Percentiles rank a stretch among this genome's conserved stretches.
phyloP scores from a whole-genome alignment of 345 rosid species.

The Salix viminalis region DNA sequence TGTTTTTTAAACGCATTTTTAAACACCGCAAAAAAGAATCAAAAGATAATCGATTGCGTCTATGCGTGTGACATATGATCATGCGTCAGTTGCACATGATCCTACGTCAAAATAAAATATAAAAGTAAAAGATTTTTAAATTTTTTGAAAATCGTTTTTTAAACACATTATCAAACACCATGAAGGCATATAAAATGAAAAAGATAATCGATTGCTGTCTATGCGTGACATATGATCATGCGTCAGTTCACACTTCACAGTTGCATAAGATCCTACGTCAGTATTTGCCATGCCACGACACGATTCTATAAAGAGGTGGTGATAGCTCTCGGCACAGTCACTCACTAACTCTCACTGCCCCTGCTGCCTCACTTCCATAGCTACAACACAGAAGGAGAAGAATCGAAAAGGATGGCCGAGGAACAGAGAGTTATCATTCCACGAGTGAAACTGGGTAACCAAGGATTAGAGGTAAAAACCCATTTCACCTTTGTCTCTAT shows the following conservation, averaged over 20 bases:
- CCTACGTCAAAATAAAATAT: no score
- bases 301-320: neutral
- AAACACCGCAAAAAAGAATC: no score
- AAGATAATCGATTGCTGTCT: no score
- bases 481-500: neutral
- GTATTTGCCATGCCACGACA: no score
- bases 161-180: no score
- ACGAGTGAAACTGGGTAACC: conserved; percentile 3
- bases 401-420: neutral
- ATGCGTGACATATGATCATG: neutral
- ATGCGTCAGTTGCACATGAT: no score
- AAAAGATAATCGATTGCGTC: no score
- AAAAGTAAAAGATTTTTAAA: no score
- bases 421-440: neutral
- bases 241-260: neutral
- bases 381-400: conserved; percentile 1
- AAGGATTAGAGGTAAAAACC: conserved; percentile 5
- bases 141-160: no score
- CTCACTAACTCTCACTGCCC: neutral
- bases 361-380: neutral
- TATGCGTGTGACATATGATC: no score
- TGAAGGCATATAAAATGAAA: no score
- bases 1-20: no score
- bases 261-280: neutral
- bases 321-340: neutral